Evolutionary conservation across 73 alveolate species (phyloP), one percentile per base, ranked within the genome.

Genomic region (Breviolum minutum): DNA sequence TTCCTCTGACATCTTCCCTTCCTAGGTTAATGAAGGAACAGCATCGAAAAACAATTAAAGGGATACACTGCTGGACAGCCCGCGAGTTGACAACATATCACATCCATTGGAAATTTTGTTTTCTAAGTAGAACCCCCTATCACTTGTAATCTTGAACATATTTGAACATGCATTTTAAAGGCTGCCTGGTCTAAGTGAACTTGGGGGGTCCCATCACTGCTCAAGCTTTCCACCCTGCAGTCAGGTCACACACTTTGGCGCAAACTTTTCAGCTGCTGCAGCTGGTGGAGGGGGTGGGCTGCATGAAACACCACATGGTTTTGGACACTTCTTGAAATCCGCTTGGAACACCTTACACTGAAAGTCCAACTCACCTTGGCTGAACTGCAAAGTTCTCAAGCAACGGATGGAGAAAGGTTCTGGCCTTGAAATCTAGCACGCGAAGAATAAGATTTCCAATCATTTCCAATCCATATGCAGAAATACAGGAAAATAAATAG

Each of bases 271-370:
- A 68, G 77, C n/a, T 17, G 92, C 92, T 3, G 19, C 19, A 7
- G 71, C 76, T 13, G 71, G 92, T 62, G 91, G 82, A 66, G 73
- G 60, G 10, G 98, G 98, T n/a, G 70, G 66, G 8, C 32, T 16
- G 91, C 98, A 92, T 12, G 89, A 13, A n/a, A 61, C 90, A 29
- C 98, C 84, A 68, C 98, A 92, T 4, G 98, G 98, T 84, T 40
- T 92, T 16, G 98, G 98, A 30, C 98, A 92, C 81, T 92, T 92
- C n/a, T 76, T 60, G 14, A 60, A 40, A 91, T 62, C 62, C 63
- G 98, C 30, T 68, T 92, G 86, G 90, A 71, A 92, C 13, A 92
- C 91, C 73, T 74, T 80, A 80, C 98, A 92, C 87, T 92, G 98
- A 81, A 92, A 92, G 27, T 92, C 98, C 27, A 81, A 64, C 30